These are phyloP conservation scores for Lentinula sp. DNA, from an alignment of 768 basidiomycete species.

Conservation along the genomic window DNA sequence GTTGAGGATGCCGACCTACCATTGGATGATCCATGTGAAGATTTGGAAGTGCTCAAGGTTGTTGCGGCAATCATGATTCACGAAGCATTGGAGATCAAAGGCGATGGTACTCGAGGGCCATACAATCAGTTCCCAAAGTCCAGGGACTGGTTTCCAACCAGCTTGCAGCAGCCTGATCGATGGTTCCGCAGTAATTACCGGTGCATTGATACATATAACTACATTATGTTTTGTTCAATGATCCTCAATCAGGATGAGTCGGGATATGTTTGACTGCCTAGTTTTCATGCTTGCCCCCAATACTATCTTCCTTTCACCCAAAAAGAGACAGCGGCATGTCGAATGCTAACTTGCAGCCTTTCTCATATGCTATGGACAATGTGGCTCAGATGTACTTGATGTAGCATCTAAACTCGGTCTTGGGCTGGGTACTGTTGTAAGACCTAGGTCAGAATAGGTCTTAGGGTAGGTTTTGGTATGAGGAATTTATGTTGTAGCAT, in stretches of 20 bases:
- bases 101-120: slow-evolving; percentile 2
- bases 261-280: neutral
- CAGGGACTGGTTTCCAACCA: slow-evolving; percentile 10
- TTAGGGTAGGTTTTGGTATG: no score
- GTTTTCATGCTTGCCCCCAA: neutral
- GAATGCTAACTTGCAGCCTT: slow-evolving; percentile 1
- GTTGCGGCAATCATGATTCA: neutral
- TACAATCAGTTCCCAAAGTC: slow-evolving; percentile 11
- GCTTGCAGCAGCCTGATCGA: slow-evolving; percentile 8
- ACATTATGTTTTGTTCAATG: neutral
- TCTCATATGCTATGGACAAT: slow-evolving; percentile 15
- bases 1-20: neutral
- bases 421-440: slow-evolving; percentile 17
- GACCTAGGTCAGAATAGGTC: no score
- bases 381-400: slow-evolving; percentile 9
- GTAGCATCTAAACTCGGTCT: slow-evolving; percentile 13
- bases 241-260: neutral
- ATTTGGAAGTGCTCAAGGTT: neutral
- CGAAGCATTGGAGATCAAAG: neutral
- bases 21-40: neutral
- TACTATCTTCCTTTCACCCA: neutral
- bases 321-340: neutral
- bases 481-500: no score
- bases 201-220: neutral
- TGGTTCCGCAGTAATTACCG: slow-evolving; percentile 8